Base-by-base conservation (phyloP, 441 rosid genomes). In the Populus hybrid region DNA sequence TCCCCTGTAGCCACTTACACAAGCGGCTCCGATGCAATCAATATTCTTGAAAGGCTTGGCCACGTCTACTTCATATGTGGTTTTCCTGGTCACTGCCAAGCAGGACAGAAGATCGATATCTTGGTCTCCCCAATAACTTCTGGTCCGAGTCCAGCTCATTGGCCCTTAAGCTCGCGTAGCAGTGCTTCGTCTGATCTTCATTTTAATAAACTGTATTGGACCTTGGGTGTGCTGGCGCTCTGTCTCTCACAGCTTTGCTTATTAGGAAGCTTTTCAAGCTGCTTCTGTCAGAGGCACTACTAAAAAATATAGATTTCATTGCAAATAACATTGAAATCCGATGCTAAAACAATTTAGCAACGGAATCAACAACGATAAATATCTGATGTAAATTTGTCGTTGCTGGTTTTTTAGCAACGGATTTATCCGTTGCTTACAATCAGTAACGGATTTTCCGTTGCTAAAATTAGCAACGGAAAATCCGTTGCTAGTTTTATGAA, bases 1-100 rank as follows among this genome's bases (percentile, higher is more conserved):
- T 75, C 40, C 16, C 77, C 86, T 1, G 31, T 53, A 2, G 31
- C 72, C 4, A 35, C 65, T 50, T 77, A 83, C 78, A 4, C 69
- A 3, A 61, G 73, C 1, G 79, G 85, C 40, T 1, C 18, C 7
- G 85, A 80, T 26, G 20, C 72, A 12, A 68, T 80, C 75, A 24
- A 59, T n/a, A n/a, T n/a, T 4, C 79, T 75, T 3, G 9, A 65
- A 8, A 76, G 64, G n/a, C 8, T 63, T 2, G 81, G 76, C 29
- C 80, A 69, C 16, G 71, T 67, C 18, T 81, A 45, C 56, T 45
- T 45, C 56, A 45, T 14, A 45, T 45, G 56, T 14, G 56, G 56
- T 45, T 45, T 45, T 0, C 56, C 7, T 14, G 56, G 56, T 45
- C 56, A 45, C 20, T 4, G 56, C 20, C 56, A 4, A 4, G 56